Conservation (phyloP, 1,139 yeast genomes). For the Blastobotrys persicus region DNA sequence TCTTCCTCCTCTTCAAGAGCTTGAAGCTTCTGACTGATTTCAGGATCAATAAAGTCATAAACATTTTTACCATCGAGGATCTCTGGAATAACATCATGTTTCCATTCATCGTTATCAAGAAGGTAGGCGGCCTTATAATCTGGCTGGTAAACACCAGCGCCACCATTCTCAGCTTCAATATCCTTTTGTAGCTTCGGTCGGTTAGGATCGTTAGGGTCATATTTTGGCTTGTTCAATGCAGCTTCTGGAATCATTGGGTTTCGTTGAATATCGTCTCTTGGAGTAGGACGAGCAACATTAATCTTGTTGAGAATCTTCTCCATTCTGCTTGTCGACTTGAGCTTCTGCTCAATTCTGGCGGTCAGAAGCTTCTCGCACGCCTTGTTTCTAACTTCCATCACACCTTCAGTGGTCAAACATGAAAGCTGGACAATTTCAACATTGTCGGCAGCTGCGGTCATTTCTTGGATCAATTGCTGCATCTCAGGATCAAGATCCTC, state of each 20-base stretch:
- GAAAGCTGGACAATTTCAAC: conserved; percentile 93
- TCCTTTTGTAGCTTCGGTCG: conserved; percentile 83
- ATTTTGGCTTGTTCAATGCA: conserved; percentile 59
- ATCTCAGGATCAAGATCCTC: conserved; percentile 80
- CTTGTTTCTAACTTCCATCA: conserved; percentile 92
- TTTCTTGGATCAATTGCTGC: conserved; percentile 64
- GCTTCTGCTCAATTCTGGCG: conserved; percentile 93
- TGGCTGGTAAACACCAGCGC: conserved; percentile 96
- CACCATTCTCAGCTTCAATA: conserved; percentile 91
- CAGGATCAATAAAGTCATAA: conserved; percentile 95
- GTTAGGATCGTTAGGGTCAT: conserved; percentile 76
- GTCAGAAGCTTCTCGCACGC: conserved; percentile 96
- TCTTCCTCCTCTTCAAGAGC: conserved; percentile 98
- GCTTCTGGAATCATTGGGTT: conserved; percentile 80
- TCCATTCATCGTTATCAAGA: conserved; percentile 96
- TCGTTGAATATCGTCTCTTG: conserved; percentile 83
- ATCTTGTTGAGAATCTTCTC: conserved; percentile 88
- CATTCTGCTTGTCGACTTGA: conserved; percentile 90
- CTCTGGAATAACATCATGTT: conserved; percentile 96
- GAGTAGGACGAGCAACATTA: conserved; percentile 87
- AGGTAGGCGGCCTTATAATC: conserved; percentile 89
- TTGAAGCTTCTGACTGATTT: conserved; percentile 86
- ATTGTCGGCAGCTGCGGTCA: conserved; percentile 34
- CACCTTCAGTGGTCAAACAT: conserved; percentile 91
- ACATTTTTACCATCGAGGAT: conserved; percentile 93